Evolutionary conservation across 2,329 filamentous ascomycete genomes (phyloP).

Genomic region (Phyllosticta citriasiana): DNA sequence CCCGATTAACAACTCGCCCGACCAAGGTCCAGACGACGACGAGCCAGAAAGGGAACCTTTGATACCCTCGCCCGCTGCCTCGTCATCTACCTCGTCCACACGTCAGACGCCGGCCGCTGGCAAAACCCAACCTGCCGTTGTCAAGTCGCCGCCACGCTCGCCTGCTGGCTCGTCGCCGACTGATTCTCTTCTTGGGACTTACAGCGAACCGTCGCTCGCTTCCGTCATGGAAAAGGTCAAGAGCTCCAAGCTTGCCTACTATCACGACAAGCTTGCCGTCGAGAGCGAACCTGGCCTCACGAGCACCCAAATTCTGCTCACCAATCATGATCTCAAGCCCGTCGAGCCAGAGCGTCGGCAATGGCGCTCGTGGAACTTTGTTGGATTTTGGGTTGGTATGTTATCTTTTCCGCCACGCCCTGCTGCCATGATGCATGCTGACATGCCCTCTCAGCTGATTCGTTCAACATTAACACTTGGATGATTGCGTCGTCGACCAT

Average conservation of each 20-base stretch:
- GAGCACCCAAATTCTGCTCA: conserved; percentile 73
- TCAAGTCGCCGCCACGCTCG: not conserved
- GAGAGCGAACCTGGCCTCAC: conserved; percentile 67
- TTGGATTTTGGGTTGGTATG: conserved; percentile 68
- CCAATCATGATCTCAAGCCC: conserved; percentile 69
- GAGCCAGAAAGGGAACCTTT: conserved; percentile 6
- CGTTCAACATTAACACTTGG: conserved; percentile 61
- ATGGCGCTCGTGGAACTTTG: conserved; percentile 83
- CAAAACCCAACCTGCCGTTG: not conserved
- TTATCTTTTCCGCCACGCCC: not conserved
- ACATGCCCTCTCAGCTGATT: conserved; percentile 26
- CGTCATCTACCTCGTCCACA: not conserved
- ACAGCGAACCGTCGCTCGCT: not conserved
- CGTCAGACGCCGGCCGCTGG: conserved; percentile 2
- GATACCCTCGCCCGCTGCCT: not conserved
- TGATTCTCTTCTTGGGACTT: not conserved
- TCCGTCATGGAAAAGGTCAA: conserved; percentile 32
- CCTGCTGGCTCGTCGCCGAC: not conserved
- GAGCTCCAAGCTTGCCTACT: conserved; percentile 27
- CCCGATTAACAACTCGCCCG: not conserved
- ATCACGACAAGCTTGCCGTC: conserved; percentile 55
- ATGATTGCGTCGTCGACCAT: conserved; percentile 87
- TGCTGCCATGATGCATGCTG: conserved; percentile 9
- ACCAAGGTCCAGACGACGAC: not conserved
- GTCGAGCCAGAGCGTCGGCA: conserved; percentile 71